Evolutionary conservation across 768 basidiomycete species (phyloP).

Genomic region (Astraeus odoratus): DNA sequence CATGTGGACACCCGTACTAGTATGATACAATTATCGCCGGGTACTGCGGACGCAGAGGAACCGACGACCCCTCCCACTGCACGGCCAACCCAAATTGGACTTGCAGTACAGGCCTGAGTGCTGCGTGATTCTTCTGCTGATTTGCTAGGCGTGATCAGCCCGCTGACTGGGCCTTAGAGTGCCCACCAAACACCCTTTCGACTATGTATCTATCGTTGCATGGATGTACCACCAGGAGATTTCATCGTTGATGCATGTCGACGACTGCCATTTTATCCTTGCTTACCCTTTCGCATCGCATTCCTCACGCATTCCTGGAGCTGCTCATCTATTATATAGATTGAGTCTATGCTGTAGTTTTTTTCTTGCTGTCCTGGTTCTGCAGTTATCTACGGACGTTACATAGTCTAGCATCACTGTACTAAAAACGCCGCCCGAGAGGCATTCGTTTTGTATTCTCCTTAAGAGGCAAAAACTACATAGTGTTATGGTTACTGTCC

Average conservation of each 20-base stretch:
- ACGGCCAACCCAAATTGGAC: not conserved
- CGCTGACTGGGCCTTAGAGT: not conserved
- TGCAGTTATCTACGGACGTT: not conserved
- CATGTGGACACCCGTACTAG: not conserved
- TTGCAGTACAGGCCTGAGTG: not conserved
- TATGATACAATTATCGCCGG: no score
- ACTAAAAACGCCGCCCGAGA: not conserved
- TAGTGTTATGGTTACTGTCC: no score
- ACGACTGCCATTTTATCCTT: not conserved
- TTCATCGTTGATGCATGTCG: not conserved
- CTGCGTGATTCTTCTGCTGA: not conserved
- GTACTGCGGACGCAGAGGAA: not conserved
- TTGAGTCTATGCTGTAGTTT: not conserved
- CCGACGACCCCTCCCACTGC: not conserved
- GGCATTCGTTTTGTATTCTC: no score
- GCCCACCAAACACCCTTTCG: not conserved
- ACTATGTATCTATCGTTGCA: not conserved
- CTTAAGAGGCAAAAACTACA: no score
- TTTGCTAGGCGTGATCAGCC: no score
- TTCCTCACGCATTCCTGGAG: not conserved
- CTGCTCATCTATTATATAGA: not conserved
- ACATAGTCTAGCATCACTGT: not conserved
- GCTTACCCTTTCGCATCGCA: not conserved
- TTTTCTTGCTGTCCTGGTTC: not conserved
- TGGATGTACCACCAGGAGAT: not conserved